These are phyloP conservation scores for Fragosphaeria purpurea DNA, from an alignment of 2,329 filamentous ascomycete genomes.

Conservation along the genomic window DNA sequence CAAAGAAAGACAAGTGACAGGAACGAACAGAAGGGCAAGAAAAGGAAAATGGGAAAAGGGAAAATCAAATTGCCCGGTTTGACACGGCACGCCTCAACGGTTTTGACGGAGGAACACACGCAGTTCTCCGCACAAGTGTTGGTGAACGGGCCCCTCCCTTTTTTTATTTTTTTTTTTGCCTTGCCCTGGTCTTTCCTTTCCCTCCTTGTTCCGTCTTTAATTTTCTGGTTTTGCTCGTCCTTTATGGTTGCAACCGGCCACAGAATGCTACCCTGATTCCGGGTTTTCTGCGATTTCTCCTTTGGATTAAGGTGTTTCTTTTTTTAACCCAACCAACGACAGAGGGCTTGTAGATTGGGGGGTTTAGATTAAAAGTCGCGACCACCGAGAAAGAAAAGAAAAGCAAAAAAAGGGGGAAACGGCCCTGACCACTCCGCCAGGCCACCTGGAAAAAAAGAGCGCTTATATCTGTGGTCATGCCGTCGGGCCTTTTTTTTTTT, in stretches of 20 bases:
- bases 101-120: too few species aligned
- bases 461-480: neutral
- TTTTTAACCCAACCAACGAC: constrained; percentile 4
- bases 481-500: neutral
- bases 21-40: too few species aligned
- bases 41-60: too few species aligned
- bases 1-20: too few species aligned
- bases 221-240: neutral
- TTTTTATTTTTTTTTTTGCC: too few species aligned
- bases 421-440: constrained; percentile 1
- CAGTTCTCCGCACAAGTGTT: too few species aligned
- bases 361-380: neutral
- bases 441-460: neutral
- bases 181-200: too few species aligned
- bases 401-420: neutral
- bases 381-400: neutral
- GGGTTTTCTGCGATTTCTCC: constrained; percentile 16
- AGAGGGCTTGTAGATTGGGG: neutral
- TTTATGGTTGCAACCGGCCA: constrained; percentile 4
- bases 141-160: too few species aligned
- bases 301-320: neutral
- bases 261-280: constrained; percentile 21
- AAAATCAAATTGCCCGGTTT: too few species aligned
- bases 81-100: too few species aligned
- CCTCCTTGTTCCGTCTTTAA: neutral